Base-by-base conservation (phyloP, 192 early-diverging fungal species). In the Linnemannia zychae region DNA sequence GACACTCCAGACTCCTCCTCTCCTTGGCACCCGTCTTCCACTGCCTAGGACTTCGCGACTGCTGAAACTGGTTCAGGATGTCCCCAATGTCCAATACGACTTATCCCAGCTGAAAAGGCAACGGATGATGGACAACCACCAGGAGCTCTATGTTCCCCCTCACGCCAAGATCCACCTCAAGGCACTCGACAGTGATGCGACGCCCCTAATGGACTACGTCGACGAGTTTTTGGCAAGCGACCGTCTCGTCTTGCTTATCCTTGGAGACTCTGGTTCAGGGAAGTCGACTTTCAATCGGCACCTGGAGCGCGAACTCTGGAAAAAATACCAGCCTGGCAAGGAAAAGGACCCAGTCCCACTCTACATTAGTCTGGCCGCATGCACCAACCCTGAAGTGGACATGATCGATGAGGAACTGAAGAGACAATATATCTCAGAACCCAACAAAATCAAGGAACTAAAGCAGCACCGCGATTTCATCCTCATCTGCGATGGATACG, bases 401-500 rank as follows among this genome's bases (percentile, higher is more conserved):
- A 31, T 63, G 57, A 63, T 63, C 57, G 57, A 31, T 3, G 7
- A 63, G 57, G 24, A 63, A 12, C 13, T 63, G 28, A 15, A 63
- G 57, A 31, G 28, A 1, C 13, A 31, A 7, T 31, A 63, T 11
- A 31, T 63, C 28, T 28, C 57, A 7, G 57, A 63, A 12, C 52
- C 52, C 6, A 31, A 63, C 57, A 31, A 63, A 28, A 33, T 63
- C 57, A 31, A 63, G 7, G 57, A 63, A 28, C 12, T 63, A 28
- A 63, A 63, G 24, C 11, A 49, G 70, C 20, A 46, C 24, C 70
- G 70, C 46, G 0, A 71, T 0, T 71, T 71, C 22, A 46, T 71
- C 16, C 37, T 71, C 12, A 71, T 71, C 46, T 71, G 70, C 15
- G 70, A 71, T 15, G 70, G 70, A 28, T 71, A 71, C 24, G 70